Evolutionary conservation across 1,284 basidiomycete species (phyloP).

Genomic region (Takashimella tepidaria): DNA sequence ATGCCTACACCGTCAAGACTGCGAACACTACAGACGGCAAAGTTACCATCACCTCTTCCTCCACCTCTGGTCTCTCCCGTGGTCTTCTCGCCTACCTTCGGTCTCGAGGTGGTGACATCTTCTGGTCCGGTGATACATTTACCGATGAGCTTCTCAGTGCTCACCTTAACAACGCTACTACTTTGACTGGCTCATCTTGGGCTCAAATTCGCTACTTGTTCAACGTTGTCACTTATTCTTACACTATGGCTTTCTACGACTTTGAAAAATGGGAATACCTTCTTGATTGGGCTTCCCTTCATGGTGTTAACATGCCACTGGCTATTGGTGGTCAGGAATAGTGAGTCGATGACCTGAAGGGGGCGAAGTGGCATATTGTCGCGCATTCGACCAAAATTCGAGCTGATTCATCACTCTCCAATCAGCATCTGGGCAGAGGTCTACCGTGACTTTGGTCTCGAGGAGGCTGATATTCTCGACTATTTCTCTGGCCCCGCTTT

Average conservation of each 20-base stretch:
- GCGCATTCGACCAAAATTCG: too few species aligned
- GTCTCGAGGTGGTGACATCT: conserved; percentile 10
- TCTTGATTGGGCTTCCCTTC: conserved; percentile 52
- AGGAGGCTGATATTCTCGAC: conserved; percentile 42
- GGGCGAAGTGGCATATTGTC: background rate
- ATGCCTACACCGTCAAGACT: conserved; percentile 3
- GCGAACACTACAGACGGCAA: conserved; percentile 3
- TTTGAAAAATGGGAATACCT: conserved; percentile 51
- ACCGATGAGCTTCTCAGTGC: background rate
- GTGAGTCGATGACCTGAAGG: background rate
- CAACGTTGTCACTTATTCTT: conserved; percentile 52
- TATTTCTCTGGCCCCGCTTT: conserved; percentile 52
- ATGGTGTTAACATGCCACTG: conserved; percentile 51
- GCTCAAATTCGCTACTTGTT: conserved; percentile 31
- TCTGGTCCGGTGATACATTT: conserved; percentile 15
- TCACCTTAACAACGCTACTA: too few species aligned
- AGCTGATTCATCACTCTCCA: background rate
- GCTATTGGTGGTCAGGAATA: conserved; percentile 52
- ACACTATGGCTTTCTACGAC: conserved; percentile 50
- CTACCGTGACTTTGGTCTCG: conserved; percentile 48
- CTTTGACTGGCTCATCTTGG: conserved; percentile 4
- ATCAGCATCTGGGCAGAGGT: conserved; percentile 40
- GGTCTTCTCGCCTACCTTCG: conserved; percentile 14
- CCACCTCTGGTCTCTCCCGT: conserved; percentile 9
- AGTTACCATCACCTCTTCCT: conserved; percentile 4